Evolutionary conservation across 2,329 filamentous ascomycete species (phyloP).

Genomic region (Aspergillus hortae): DNA sequence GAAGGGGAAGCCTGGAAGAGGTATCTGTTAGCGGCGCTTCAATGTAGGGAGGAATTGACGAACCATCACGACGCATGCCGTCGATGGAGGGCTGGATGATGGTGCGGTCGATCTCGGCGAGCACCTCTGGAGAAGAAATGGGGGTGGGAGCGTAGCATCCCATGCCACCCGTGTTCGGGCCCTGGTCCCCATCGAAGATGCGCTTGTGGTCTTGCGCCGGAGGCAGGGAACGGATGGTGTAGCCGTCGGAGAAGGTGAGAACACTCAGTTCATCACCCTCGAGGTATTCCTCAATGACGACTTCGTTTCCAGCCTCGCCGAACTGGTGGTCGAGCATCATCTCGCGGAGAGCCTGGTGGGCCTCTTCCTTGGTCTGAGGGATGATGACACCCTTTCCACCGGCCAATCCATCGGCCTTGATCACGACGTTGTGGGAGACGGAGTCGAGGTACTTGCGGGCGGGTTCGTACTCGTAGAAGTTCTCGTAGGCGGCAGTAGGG

Average conservation of each 20-base stretch:
- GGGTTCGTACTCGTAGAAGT: constrained; percentile 73
- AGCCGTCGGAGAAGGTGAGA: constrained; percentile 86
- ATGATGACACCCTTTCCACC: constrained; percentile 96
- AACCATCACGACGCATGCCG: constrained; percentile 77
- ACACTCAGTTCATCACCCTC: constrained; percentile 90
- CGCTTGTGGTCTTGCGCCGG: constrained; percentile 97
- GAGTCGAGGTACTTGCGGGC: constrained; percentile 71
- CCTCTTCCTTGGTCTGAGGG: constrained; percentile 76
- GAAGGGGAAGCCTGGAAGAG: constrained; percentile 35
- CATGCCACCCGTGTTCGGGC: constrained; percentile 96
- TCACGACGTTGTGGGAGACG: constrained; percentile 72
- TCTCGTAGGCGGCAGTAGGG: constrained; percentile 85
- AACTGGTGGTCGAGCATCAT: constrained; percentile 92
- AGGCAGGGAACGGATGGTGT: constrained; percentile 76
- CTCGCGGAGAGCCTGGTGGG: constrained; percentile 72
- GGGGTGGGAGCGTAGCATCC: constrained; percentile 93
- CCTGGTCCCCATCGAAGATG: constrained; percentile 82
- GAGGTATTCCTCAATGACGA: constrained; percentile 93
- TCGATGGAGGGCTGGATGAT: constrained; percentile 87
- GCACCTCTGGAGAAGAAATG: constrained; percentile 69
- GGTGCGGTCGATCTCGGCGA: constrained; percentile 72
- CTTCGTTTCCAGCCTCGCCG: constrained; percentile 78
- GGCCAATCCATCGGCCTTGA: constrained; percentile 90
- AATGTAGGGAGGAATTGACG: constrained; percentile 48
- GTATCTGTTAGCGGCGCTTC: not conserved